Conservation (phyloP, 2,329 filamentous ascomycete species). For the Pseudogymnoascus pannorum region DNA sequence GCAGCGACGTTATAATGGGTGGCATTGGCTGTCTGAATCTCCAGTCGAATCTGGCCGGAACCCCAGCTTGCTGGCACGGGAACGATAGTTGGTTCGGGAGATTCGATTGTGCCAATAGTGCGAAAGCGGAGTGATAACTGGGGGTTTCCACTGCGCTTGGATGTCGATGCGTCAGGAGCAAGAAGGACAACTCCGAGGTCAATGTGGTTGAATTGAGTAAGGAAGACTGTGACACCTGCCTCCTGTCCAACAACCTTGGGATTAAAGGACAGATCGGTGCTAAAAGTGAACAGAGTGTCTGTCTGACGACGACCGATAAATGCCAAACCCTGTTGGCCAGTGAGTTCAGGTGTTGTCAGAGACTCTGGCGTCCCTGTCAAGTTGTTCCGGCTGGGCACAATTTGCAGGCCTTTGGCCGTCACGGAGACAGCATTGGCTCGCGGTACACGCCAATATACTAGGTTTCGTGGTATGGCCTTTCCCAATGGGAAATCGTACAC, state of each 20-base stretch:
- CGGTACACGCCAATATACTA: slow-evolving; percentile 50
- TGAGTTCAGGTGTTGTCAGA: slow-evolving; percentile 40
- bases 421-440: slow-evolving; percentile 37
- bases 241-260: slow-evolving; percentile 37
- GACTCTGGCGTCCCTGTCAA: slow-evolving; percentile 46
- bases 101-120: neutral
- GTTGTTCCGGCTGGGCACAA: slow-evolving; percentile 44
- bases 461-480: slow-evolving; percentile 42
- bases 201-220: slow-evolving; percentile 47
- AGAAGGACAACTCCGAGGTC: slow-evolving; percentile 35
- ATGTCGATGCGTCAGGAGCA: slow-evolving; percentile 7
- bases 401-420: slow-evolving; percentile 37
- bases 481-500: slow-evolving; percentile 36
- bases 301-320: slow-evolving; percentile 49
- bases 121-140: slow-evolving; percentile 7
- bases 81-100: neutral
- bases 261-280: slow-evolving; percentile 38
- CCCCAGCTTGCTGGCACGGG: neutral
- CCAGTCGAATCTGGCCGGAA: neutral
- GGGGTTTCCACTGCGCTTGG: neutral
- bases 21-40: slow-evolving; percentile 3
- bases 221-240: slow-evolving; percentile 45
- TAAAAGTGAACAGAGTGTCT: slow-evolving; percentile 46
- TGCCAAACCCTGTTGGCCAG: slow-evolving; percentile 18
- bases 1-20: neutral